Percentiles rank a stretch among this genome's conserved stretches.
These are phyloP conservation scores for Candida germanica DNA, from an alignment of 805 yeast genomes.

Conservation along the genomic window DNA sequence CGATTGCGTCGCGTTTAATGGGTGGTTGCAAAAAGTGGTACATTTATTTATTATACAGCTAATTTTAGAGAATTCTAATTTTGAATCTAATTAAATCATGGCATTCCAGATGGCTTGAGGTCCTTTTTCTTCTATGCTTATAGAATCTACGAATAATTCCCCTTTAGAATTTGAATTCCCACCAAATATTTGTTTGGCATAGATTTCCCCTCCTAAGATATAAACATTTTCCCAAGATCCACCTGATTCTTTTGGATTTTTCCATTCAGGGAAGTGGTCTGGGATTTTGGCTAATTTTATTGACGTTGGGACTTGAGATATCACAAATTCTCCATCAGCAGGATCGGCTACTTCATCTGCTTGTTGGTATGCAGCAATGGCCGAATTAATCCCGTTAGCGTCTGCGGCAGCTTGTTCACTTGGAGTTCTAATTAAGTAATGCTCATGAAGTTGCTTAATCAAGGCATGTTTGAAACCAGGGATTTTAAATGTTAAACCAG, in stretches of 20 bases:
- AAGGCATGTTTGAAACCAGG: slow-evolving; percentile 75
- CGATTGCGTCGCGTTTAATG: too few relatives aligned
- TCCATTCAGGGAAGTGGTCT: slow-evolving; percentile 95
- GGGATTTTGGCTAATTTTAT: slow-evolving; percentile 70
- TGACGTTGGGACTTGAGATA: slow-evolving; percentile 74
- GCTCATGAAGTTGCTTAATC: slow-evolving; percentile 52
- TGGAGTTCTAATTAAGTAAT: slow-evolving; percentile 47
- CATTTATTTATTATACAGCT: too few relatives aligned
- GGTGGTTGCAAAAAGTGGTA: too few relatives aligned
- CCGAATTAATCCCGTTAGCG: slow-evolving; percentile 31
- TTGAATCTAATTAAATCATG: slow-evolving; percentile 5
- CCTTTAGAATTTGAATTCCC: slow-evolving; percentile 50
- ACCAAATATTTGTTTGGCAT: slow-evolving; percentile 79
- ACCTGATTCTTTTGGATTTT: slow-evolving; percentile 44
- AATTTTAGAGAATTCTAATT: too few relatives aligned
- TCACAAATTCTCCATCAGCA: slow-evolving; percentile 24
- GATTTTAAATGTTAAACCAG: slow-evolving; percentile 75
- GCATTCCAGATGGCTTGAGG: slow-evolving; percentile 81
- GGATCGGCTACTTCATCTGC: slow-evolving; percentile 31
- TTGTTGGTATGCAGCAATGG: slow-evolving; percentile 43
- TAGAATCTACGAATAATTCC: slow-evolving; percentile 65
- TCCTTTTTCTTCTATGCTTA: slow-evolving; percentile 73
- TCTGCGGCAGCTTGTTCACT: slow-evolving; percentile 21
- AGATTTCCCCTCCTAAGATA: slow-evolving; percentile 84
- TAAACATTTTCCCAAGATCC: slow-evolving; percentile 72